A percentile compares a stretch with the other conserved stretches of the same genome.
These are phyloP conservation scores for Rhizomucor miehei DNA, from an alignment of 371 early-diverging fungal genomes.

Conservation along the genomic window DNA sequence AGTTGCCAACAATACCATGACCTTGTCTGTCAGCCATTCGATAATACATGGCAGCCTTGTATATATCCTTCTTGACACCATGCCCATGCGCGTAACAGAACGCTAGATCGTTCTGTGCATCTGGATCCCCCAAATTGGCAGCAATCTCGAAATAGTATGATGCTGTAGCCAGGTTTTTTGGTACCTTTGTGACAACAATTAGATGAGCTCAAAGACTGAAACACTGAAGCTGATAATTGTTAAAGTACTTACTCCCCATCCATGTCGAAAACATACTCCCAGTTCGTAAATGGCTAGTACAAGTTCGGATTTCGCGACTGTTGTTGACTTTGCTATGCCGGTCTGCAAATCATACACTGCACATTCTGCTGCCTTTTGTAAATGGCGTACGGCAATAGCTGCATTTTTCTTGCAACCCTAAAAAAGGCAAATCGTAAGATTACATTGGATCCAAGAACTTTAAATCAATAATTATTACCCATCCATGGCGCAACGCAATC, in stretches of 20 bases:
- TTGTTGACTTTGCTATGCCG: constrained; percentile 14
- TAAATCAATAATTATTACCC: too few relatives aligned
- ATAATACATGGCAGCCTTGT: constrained; percentile 83
- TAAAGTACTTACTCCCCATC: constrained; percentile 88
- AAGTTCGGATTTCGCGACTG: constrained; percentile 50
- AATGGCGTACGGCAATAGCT: constrained; percentile 61
- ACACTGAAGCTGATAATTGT: too few relatives aligned
- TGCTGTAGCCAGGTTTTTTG: constrained; percentile 76
- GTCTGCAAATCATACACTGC: constrained; percentile 48
- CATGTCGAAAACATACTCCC: constrained; percentile 82
- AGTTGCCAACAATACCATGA: constrained; percentile 78
- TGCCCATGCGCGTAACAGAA: constrained; percentile 79
- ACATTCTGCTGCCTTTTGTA: constrained; percentile 73
- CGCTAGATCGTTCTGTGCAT: constrained; percentile 87
- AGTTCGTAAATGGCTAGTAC: constrained; percentile 88
- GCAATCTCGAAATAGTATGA: constrained; percentile 89
- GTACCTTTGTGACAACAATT: constrained; percentile 37
- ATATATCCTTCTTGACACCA: constrained; percentile 82
- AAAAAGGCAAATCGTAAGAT: too few relatives aligned
- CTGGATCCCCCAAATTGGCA: constrained; percentile 86
- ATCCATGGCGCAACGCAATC: constrained; percentile 87
- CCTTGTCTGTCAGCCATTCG: constrained; percentile 87
- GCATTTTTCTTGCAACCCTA: constrained; percentile 70
- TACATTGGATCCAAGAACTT: too few relatives aligned
- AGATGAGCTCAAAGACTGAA: too few relatives aligned